These are phyloP conservation scores for Polyporus tsugae DNA, from an alignment of 1,284 basidiomycete genomes.

Conservation along the genomic window DNA sequence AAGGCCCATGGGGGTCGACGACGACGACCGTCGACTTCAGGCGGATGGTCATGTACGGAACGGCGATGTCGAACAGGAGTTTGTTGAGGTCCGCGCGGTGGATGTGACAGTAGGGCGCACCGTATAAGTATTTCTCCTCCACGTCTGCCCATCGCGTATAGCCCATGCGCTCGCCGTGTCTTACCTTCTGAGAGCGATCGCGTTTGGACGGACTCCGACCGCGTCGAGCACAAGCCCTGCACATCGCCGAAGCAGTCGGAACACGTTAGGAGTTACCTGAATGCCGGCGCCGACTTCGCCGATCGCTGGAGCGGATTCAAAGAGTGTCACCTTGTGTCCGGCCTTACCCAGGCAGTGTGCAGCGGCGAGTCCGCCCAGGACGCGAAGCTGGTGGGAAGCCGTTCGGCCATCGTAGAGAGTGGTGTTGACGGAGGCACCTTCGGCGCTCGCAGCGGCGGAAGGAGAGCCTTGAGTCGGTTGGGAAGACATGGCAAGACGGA, in stretches of 20 bases:
- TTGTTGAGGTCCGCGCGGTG: conserved; percentile 68
- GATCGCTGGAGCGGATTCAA: conserved; percentile 52
- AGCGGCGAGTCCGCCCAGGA: conserved; percentile 56
- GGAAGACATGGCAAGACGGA: neutral
- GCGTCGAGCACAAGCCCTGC: conserved; percentile 45
- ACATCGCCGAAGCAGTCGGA: conserved; percentile 50
- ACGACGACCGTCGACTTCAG: conserved; percentile 52
- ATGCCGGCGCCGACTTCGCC: conserved; percentile 61
- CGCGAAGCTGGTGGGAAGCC: conserved; percentile 47
- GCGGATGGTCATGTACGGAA: conserved; percentile 53
- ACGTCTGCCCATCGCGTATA: conserved; percentile 49
- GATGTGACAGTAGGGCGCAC: conserved; percentile 56
- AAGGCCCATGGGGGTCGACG: conserved; percentile 48
- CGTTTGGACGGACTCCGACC: conserved; percentile 50
- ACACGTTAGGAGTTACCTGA: conserved; percentile 57
- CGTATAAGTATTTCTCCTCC: conserved; percentile 51
- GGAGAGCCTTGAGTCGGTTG: neutral
- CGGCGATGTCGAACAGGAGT: conserved; percentile 57
- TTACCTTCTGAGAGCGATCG: conserved; percentile 52
- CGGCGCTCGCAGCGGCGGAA: conserved; percentile 29
- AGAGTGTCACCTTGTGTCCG: conserved; percentile 54
- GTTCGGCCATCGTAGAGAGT: conserved; percentile 41
- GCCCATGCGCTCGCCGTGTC: conserved; percentile 52
- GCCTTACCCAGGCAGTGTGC: conserved; percentile 53
- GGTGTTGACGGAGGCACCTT: conserved; percentile 29